A percentile compares a stretch with the other conserved stretches of the same genome.
These are phyloP conservation scores for Zea luxurians DNA, from an alignment of 176 grass and related monocot species.

Conservation along the genomic window DNA sequence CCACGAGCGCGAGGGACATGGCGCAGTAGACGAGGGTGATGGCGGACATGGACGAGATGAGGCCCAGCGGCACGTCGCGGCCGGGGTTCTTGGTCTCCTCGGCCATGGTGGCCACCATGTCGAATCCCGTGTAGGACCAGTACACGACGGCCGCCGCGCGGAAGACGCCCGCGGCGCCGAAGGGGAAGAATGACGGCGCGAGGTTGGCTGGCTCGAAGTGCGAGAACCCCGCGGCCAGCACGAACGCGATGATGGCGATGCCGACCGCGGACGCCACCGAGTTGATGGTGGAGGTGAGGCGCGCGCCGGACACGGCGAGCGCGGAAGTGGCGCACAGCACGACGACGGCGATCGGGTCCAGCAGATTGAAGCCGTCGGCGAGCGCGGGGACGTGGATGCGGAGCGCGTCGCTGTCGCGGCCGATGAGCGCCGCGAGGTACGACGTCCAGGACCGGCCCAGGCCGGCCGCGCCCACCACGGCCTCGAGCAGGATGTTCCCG, in stretches of 20 bases:
- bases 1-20: constrained; percentile 52
- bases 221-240: constrained; percentile 45
- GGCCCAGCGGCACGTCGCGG: constrained; percentile 53
- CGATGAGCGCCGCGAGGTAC: constrained; percentile 54
- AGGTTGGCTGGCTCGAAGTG: constrained; percentile 48
- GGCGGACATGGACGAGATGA: constrained; percentile 52
- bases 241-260: constrained; percentile 49
- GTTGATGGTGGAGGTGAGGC: constrained; percentile 46
- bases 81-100: constrained; percentile 62
- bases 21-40: constrained; percentile 57
- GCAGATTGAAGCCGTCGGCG: constrained; percentile 47
- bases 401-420: constrained; percentile 44
- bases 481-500: constrained; percentile 58
- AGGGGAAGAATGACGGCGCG: constrained; percentile 50
- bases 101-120: constrained; percentile 69
- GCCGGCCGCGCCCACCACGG: constrained; percentile 44
- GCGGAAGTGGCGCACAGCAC: constrained; percentile 42
- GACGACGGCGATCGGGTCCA: constrained; percentile 52
- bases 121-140: constrained; percentile 68
- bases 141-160: constrained; percentile 51
- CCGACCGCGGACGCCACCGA: constrained; percentile 33
- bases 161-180: constrained; percentile 53
- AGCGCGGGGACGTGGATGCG: constrained; percentile 44
- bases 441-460: constrained; percentile 58
- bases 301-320: constrained; percentile 40